Evolutionary conservation across 495 filamentous ascomycete species (phyloP).

Genomic region (Tuber calosporum): DNA sequence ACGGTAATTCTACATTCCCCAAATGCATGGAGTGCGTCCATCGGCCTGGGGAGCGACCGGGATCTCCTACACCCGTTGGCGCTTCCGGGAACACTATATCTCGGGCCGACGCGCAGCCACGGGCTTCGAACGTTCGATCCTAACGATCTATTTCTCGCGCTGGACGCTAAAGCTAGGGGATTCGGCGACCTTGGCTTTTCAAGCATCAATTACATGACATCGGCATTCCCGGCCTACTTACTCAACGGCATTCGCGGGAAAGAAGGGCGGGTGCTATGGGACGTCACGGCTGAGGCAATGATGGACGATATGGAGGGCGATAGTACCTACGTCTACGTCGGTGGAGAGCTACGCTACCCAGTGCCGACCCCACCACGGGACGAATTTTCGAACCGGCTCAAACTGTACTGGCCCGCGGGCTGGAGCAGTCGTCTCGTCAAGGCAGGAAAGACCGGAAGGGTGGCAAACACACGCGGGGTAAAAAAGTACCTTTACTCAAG

Average conservation of each 20-base stretch:
- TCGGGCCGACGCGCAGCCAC: not conserved
- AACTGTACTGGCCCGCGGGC: not conserved
- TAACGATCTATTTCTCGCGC: not conserved
- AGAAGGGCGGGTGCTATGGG: conserved; percentile 2
- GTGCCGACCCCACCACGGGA: not conserved
- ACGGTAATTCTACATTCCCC: not conserved
- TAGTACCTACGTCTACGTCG: not conserved
- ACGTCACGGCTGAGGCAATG: not conserved
- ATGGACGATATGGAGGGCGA: not conserved
- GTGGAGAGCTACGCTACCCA: not conserved
- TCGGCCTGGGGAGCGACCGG: not conserved
- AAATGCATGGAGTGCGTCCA: not conserved
- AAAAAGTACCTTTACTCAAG: conserved; percentile 2
- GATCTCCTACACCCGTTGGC: not conserved
- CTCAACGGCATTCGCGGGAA: conserved; percentile 1
- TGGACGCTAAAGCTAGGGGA: not conserved
- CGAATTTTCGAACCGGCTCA: not conserved
- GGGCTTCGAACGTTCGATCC: not conserved
- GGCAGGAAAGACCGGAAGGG: not conserved
- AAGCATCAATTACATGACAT: conserved; percentile 4
- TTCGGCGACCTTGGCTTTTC: not conserved
- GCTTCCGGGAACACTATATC: not conserved
- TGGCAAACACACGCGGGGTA: conserved; percentile 1
- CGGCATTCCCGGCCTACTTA: not conserved
- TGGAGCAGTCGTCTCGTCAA: not conserved